Conservation (phyloP, 2,329 filamentous ascomycete genomes). For the Trichoderma citrinoviride region DNA sequence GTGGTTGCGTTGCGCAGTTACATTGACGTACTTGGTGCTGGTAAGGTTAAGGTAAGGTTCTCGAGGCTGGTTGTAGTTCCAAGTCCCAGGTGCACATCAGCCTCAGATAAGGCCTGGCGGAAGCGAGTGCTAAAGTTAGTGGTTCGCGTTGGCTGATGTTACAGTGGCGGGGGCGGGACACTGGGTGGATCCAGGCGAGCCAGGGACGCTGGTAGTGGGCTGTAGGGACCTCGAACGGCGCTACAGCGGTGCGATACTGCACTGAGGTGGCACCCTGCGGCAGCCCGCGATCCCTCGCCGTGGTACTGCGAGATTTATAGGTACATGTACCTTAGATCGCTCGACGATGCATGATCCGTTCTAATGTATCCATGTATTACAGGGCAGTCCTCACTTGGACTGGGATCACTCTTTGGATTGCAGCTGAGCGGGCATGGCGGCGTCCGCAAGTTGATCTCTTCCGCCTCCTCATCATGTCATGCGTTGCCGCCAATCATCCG, state of each 20-base stretch:
- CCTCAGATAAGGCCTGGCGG: slow-evolving; percentile 8
- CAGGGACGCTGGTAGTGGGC: slow-evolving; percentile 10
- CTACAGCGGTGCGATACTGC: slow-evolving; percentile 16
- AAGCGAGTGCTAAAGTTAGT: slow-evolving; percentile 15
- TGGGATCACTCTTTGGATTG: background rate
- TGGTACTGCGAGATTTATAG: slow-evolving; percentile 19
- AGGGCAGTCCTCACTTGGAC: background rate
- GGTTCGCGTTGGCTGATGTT: slow-evolving; percentile 19
- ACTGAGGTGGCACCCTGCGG: slow-evolving; percentile 18
- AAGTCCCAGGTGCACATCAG: slow-evolving; percentile 1
- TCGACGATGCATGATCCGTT: too few relatives aligned
- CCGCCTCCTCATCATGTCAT: background rate
- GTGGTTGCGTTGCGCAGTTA: slow-evolving; percentile 10
- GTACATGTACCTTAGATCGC: background rate
- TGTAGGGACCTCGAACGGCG: background rate
- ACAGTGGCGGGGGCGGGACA: slow-evolving; percentile 35
- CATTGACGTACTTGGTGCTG: background rate
- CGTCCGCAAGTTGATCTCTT: slow-evolving; percentile 7
- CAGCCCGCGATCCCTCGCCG: slow-evolving; percentile 11
- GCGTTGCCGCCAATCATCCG: slow-evolving; percentile 1
- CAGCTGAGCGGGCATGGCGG: slow-evolving; percentile 1
- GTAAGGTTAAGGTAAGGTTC: too few relatives aligned
- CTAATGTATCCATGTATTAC: too few relatives aligned
- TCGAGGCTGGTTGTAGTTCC: background rate
- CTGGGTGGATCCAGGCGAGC: slow-evolving; percentile 20